Conservation (phyloP, 441 rosid genomes). For the Kokia cookei region DNA sequence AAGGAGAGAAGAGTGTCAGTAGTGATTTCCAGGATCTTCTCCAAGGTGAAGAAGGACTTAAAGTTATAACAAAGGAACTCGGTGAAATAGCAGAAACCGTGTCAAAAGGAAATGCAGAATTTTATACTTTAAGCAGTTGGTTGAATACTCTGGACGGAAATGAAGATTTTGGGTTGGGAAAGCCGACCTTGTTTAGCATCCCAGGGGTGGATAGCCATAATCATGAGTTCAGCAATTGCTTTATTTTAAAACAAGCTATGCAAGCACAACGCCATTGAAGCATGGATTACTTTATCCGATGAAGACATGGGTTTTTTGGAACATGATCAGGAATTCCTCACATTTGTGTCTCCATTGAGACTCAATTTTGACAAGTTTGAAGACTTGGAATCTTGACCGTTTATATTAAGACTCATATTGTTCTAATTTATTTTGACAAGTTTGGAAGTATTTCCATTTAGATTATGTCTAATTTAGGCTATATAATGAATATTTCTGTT, state of each 20-base stretch:
- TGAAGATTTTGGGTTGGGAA: conserved; percentile 28
- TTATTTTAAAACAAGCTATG: background rate
- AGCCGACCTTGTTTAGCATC: conserved; percentile 21
- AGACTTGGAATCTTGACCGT: too few relatives aligned
- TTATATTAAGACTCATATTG: too few relatives aligned
- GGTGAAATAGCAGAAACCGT: conserved; percentile 4
- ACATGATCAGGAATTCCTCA: background rate
- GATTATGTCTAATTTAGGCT: too few relatives aligned
- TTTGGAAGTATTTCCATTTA: too few relatives aligned
- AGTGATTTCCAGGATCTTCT: conserved; percentile 5
- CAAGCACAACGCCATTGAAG: background rate
- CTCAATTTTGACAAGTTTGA: too few relatives aligned
- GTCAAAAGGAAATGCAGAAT: conserved; percentile 4
- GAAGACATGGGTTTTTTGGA: background rate
- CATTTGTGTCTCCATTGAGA: background rate
- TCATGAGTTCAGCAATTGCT: background rate
- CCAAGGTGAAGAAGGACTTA: background rate
- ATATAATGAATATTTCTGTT: too few relatives aligned
- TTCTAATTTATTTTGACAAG: too few relatives aligned
- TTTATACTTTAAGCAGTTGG: conserved; percentile 27
- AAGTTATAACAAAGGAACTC: background rate
- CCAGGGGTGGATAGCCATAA: background rate
- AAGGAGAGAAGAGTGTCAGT: background rate
- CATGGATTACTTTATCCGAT: background rate
- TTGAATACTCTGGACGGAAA: conserved; percentile 21